These are phyloP conservation scores for Salvia splendens DNA, from an alignment of 257 asterid species.

Conservation along the genomic window DNA sequence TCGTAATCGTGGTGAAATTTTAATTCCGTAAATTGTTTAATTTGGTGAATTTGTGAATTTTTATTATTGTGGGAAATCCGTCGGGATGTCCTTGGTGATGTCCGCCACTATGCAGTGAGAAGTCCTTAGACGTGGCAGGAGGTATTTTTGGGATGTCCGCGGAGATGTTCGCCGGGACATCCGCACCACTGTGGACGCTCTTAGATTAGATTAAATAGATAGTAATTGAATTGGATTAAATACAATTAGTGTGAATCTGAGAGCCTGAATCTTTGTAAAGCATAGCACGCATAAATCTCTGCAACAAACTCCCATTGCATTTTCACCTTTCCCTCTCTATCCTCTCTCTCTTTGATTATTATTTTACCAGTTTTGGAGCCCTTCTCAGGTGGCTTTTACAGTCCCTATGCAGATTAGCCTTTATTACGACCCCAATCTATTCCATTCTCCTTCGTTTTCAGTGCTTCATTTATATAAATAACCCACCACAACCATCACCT, in stretches of 20 bases:
- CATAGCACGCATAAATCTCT: conserved; percentile 77
- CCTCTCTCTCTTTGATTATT: conserved; percentile 35
- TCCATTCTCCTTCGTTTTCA: conserved; percentile 50
- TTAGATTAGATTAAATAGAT: no score
- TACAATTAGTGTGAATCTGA: background rate
- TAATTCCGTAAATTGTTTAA: no score
- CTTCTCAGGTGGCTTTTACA: conserved; percentile 64
- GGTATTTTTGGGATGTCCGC: no score
- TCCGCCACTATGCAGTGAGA: no score
- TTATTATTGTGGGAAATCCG: no score
- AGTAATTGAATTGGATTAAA: no score
- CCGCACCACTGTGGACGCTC: no score
- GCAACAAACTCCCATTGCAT: conserved; percentile 54
- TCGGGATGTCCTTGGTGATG: no score
- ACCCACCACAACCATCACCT: background rate
- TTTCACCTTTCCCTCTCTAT: conserved; percentile 35
- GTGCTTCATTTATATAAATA: conserved; percentile 45
- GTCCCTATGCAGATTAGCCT: conserved; percentile 40
- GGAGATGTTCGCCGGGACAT: no score
- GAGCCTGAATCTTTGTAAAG: conserved; percentile 29
- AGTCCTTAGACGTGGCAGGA: no score
- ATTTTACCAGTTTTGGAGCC: conserved; percentile 58
- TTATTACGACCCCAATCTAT: conserved; percentile 33
- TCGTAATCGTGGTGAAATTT: no score
- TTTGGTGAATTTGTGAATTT: no score